phyloP scores from a whole-genome alignment of 1,139 yeast genomes.

The Waltiozyma sp. region DNA sequence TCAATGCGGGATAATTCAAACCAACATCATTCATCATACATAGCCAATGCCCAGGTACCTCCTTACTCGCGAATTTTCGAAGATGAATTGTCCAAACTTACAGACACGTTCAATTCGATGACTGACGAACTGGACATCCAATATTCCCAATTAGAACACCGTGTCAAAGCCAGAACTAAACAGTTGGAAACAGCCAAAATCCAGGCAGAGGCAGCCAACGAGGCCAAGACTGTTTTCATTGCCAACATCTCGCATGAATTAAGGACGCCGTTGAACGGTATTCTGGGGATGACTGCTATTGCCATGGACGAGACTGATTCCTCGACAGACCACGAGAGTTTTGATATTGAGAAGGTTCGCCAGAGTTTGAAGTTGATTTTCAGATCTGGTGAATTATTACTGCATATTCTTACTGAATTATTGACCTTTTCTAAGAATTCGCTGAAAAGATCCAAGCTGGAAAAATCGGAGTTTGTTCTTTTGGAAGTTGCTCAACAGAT shows the following conservation, averaged over 20 bases:
- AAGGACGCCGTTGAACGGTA: slow-evolving; percentile 91
- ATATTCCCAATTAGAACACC: slow-evolving; percentile 73
- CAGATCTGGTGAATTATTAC: slow-evolving; percentile 74
- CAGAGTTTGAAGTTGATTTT: slow-evolving; percentile 67
- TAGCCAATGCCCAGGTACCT: slow-evolving; percentile 35
- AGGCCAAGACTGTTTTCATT: slow-evolving; percentile 87
- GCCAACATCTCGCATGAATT: slow-evolving; percentile 95
- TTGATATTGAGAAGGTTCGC: slow-evolving; percentile 50
- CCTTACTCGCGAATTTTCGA: slow-evolving; percentile 49
- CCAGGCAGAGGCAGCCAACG: slow-evolving; percentile 89
- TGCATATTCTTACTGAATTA: slow-evolving; percentile 81
- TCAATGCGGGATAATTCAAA: background rate
- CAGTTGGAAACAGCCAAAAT: slow-evolving; percentile 82
- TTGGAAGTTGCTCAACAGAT: slow-evolving; percentile 71
- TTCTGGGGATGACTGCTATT: slow-evolving; percentile 89
- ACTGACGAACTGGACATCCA: slow-evolving; percentile 79
- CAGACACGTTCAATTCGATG: slow-evolving; percentile 87
- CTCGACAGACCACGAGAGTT: too few relatives aligned
- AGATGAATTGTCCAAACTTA: slow-evolving; percentile 81
- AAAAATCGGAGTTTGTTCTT: slow-evolving; percentile 62
- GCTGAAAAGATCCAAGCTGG: slow-evolving; percentile 75
- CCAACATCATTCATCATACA: slow-evolving; percentile 26
- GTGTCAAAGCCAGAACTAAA: slow-evolving; percentile 80
- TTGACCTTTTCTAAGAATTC: slow-evolving; percentile 85
- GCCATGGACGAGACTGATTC: slow-evolving; percentile 63